A percentile compares a stretch with the other conserved stretches of the same genome.
These are phyloP conservation scores for Ceratocystis alfenasii DNA, from an alignment of 2,329 filamentous ascomycete genomes.

Conservation along the genomic window DNA sequence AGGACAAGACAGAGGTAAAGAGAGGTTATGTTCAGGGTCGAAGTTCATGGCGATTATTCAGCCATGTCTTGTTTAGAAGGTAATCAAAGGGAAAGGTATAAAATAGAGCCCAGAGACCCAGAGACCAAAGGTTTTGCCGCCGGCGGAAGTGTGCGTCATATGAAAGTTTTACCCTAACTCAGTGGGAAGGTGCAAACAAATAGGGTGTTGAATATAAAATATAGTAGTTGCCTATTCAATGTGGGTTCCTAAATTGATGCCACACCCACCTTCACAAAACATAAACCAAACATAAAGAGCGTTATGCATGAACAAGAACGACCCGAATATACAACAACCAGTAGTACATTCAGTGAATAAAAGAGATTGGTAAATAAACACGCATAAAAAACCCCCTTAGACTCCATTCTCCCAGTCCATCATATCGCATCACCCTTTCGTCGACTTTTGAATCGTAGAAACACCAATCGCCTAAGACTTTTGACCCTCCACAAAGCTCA, in stretches of 20 bases:
- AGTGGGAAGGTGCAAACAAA: background rate
- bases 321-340: background rate
- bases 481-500: slow-evolving; percentile 90
- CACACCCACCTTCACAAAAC: no score
- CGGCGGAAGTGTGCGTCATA: background rate
- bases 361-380: background rate
- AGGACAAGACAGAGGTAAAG: no score
- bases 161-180: background rate
- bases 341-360: background rate
- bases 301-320: no score
- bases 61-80: no score
- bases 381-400: background rate
- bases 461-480: slow-evolving; percentile 12
- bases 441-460: background rate
- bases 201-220: background rate
- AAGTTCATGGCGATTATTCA: no score
- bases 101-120: no score
- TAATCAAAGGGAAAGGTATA: no score
- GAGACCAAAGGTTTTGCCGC: background rate
- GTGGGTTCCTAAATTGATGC: background rate
- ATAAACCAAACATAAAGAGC: no score
- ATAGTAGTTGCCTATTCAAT: background rate
- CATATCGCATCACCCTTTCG: background rate
- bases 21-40: no score
- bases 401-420: slow-evolving; percentile 10